These are phyloP conservation scores for Waltergamsia citrina DNA, from an alignment of 2,329 filamentous ascomycete genomes.

Conservation along the genomic window DNA sequence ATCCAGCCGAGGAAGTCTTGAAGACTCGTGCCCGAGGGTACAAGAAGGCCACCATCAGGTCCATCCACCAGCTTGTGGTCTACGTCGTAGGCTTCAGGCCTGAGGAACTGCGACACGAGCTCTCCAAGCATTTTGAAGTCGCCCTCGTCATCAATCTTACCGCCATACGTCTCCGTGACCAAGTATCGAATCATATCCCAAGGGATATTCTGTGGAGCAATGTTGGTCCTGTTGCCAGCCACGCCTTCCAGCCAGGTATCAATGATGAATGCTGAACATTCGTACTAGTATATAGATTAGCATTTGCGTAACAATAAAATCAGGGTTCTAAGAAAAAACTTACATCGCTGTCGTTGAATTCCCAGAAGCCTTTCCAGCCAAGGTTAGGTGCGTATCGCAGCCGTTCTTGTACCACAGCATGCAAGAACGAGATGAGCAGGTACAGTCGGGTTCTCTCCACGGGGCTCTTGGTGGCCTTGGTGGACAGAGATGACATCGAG, in stretches of 20 bases:
- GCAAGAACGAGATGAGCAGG: slow-evolving; percentile 83
- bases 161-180: slow-evolving; percentile 90
- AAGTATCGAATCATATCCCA: slow-evolving; percentile 94
- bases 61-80: slow-evolving; percentile 81
- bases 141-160: slow-evolving; percentile 87
- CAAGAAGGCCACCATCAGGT: slow-evolving; percentile 51
- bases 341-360: slow-evolving; percentile 98
- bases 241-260: slow-evolving; percentile 86
- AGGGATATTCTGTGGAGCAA: slow-evolving; percentile 86
- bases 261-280: slow-evolving; percentile 93
- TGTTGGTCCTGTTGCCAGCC: slow-evolving; percentile 79
- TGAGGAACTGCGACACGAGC: slow-evolving; percentile 72
- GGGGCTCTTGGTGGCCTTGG: slow-evolving; percentile 68
- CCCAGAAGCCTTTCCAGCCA: slow-evolving; percentile 99
- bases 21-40: slow-evolving; percentile 74
- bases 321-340: slow-evolving; percentile 37
- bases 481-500: slow-evolving; percentile 74
- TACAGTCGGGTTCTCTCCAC: slow-evolving; percentile 89
- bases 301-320: neutral
- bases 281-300: slow-evolving; percentile 51
- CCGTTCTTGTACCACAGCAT: slow-evolving; percentile 91
- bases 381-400: slow-evolving; percentile 87
- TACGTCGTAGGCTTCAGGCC: slow-evolving; percentile 82
- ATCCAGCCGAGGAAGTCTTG: slow-evolving; percentile 89
- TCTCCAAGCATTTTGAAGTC: slow-evolving; percentile 68